Evolutionary conservation across 2,329 filamentous ascomycete genomes (phyloP), one percentile per base, ranked within the genome.

Genomic region (Penicillium janthinellum): DNA sequence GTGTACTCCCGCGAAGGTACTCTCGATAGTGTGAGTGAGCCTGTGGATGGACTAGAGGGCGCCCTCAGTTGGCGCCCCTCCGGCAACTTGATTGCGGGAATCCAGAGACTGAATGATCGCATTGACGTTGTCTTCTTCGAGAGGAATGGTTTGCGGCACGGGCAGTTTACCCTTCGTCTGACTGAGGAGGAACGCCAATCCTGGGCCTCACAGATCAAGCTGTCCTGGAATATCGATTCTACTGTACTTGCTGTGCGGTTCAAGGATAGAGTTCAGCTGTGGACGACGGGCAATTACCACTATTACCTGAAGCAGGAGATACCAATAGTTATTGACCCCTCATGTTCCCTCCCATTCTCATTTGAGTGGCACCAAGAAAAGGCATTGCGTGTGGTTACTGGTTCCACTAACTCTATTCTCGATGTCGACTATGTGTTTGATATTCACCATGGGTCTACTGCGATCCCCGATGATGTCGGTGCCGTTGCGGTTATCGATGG

Each of bases 231-330:
- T 71, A 84, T 87, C 4, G 94, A 99, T 73, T 99, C 95, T 0
- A 94, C 88, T 1, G 91, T 96, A 0, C 82, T 99, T 48, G 92
- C 94, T 5, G 88, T 97, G n/a, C 82, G 86, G 1, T 86, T 93
- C 67, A 80, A 81, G 35, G 86, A 92, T 64, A 84, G 86, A 57
- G 79, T 95, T n/a, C 95, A 99, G 72, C 80, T 99, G 1, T 99
- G 95, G 95, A 96, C 92, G 0, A 96, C 90, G 84, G 90, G 92
- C 20, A 99, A 99, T 74, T 99, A 99, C 68, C 91, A 98, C 73
- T 99, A 95, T 86, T 98, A 98, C 74, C 82, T 99, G 15, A 99
- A 99, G 78, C 92, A 96, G 73, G 92, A 97, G 72, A 82, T 97
- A 6, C 77, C 79, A 6, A 78, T 83, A 6, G 67, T 74, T 7